Base-by-base conservation (phyloP, 768 basidiomycete genomes). In the Gloeopeniophorella convolvens region DNA sequence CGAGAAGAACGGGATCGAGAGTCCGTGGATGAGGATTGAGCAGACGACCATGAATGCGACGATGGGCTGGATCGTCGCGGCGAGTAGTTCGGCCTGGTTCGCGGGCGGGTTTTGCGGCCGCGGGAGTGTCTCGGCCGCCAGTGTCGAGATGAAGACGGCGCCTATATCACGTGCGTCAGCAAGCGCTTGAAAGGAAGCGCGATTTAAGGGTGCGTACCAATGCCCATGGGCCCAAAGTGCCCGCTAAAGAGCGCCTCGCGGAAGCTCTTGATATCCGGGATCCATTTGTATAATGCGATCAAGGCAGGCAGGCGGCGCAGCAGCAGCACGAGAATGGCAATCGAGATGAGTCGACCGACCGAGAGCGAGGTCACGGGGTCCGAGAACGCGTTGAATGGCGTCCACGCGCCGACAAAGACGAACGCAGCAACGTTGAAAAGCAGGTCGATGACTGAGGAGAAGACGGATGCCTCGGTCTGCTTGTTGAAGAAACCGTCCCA, bases 371-470 rank as follows among this genome's bases (percentile, higher is more conserved):
- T 71, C 35, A 68, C 71, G 8, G 69, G 67, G 63, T 89, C 75
- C 51, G 72, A 69, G 72, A 95, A 98, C 42, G 76, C 74, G 61
- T 75, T 65, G 68, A 99, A 98, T 1, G 96, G 96, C 79, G 94
- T 94, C 84, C 94, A 93, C 28, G 95, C 94, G 53, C 96, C 96
- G 54, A 98, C 86, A 63, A 87, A 97, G 43, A 97, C 83, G 71
- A 98, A 97, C 3, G 89, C 88, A 24, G 92, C 90, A 55, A 92
- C 79, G 70, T 97, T 97, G 79, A 96, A 95, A 50, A 98, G 74
- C 57, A 97, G 71, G 67, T 98, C 91, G 62, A 98, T 91, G 59
- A 98, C 94, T 67, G 89, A 91, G 58, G 85, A 89, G 73, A 99
- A 99, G 54, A 92, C 83, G 24, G 89, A 80, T 65, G 97, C 94